Evolutionary conservation across 1,284 basidiomycete species (phyloP), one percentile per base, ranked within the genome.

Genomic region (Fomitopsis pinicola): DNA sequence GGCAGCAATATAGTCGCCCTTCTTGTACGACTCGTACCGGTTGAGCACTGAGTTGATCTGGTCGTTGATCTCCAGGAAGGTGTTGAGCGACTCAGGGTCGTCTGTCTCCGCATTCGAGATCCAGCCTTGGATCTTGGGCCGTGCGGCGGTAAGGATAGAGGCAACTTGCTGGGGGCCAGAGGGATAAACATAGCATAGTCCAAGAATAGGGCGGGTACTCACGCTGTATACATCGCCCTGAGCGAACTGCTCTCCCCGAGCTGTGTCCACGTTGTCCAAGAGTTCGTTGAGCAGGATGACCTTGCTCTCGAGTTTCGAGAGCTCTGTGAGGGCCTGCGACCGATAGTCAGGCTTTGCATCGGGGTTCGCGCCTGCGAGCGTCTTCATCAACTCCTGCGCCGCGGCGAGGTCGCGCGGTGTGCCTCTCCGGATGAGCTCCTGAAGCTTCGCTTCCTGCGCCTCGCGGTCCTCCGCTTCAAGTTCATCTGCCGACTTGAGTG

Each of bases 311-410:
- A 99, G 83, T 75, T 97, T 97, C 72, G 95, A 94, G 33, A 99
- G 86, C 69, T 99, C 97, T 3, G 86, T 87, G 42, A 94, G 75
- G 1, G 95, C 93, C 70, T 98, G 95, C 19, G 88, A 84, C 30
- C 91, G 87, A 74, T 98, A 98, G 72, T 98, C 95, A 1, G 94
- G 94, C 71, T 94, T 93, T 60, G 91, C 87, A 42, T 98, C 94
- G 0, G 96, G 96, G 73, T 98, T 94, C 1, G 97, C 97, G 35
- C 97, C 97, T 0, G 96, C 91, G 59, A 99, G 85, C 2, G 89
- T 80, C 75, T 98, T 98, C 96, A 99, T 99, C 50, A 99, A 82
- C 70, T 99, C 97, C 72, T 99, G 97, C 2, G 97, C 97, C 10
- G 92, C 94, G 0, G 92, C 93, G 6, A 99, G 83, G 75, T 99